phyloP scores from a whole-genome alignment of 768 basidiomycete genomes.

The Tulasnella calospora region DNA sequence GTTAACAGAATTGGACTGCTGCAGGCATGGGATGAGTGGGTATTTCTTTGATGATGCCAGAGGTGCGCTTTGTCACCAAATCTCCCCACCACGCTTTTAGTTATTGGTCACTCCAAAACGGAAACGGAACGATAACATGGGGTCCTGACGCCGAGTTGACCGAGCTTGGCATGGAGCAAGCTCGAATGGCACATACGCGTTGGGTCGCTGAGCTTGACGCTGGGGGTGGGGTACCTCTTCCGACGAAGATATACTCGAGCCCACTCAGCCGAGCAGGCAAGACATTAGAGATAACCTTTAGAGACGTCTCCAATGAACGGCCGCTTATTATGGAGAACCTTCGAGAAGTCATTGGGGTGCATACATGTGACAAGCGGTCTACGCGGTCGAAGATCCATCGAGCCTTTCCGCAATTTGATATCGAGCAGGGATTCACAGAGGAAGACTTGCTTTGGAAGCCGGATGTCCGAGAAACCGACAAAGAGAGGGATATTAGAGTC shows the following conservation, averaged over 20 bases:
- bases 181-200: constrained; percentile 40
- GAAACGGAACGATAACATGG: constrained; percentile 64
- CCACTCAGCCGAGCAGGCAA: constrained; percentile 59
- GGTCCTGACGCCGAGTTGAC: constrained; percentile 53
- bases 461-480: constrained; percentile 50
- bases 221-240: constrained; percentile 44
- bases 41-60: not conserved
- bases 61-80: not conserved
- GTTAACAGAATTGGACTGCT: not conserved
- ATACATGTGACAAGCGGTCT: constrained; percentile 65
- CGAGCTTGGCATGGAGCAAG: constrained; percentile 52
- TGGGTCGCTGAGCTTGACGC: constrained; percentile 48
- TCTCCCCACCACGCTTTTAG: not conserved
- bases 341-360: constrained; percentile 61
- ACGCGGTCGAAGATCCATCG: constrained; percentile 46
- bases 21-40: constrained; percentile 58
- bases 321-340: constrained; percentile 57
- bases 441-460: constrained; percentile 58
- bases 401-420: constrained; percentile 49
- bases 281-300: constrained; percentile 54
- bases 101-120: constrained; percentile 36
- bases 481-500: constrained; percentile 48
- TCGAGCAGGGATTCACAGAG: constrained; percentile 58
- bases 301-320: constrained; percentile 34
- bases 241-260: constrained; percentile 55